phyloP scores from a whole-genome alignment of 164 flowering plant genomes.

The Aristolochia fimbriata region DNA sequence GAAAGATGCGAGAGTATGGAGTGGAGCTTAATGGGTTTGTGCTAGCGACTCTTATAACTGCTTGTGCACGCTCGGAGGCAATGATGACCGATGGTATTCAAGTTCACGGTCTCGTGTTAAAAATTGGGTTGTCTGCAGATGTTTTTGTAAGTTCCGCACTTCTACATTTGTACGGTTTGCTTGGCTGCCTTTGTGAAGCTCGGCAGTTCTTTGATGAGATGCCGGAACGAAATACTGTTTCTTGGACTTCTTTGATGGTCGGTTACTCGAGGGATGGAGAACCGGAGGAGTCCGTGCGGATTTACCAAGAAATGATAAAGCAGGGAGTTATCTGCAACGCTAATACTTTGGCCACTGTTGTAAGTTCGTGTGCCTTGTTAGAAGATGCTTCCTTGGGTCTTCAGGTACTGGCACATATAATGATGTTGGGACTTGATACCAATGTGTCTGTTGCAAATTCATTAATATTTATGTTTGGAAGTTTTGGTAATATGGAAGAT shows the following conservation, averaged over 20 bases:
- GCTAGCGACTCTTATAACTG: slow-evolving; percentile 53
- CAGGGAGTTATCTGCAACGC: slow-evolving; percentile 42
- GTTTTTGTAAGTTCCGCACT: slow-evolving; percentile 69
- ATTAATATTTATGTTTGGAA: slow-evolving; percentile 61
- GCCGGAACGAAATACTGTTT: slow-evolving; percentile 41
- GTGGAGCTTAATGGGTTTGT: slow-evolving; percentile 40
- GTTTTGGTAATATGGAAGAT: slow-evolving; percentile 29
- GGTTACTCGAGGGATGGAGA: slow-evolving; percentile 34
- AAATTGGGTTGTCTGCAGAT: slow-evolving; percentile 43
- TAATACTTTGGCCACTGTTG: slow-evolving; percentile 45
- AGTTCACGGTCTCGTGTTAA: slow-evolving; percentile 48
- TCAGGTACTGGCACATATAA: slow-evolving; percentile 61
- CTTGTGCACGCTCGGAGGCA: slow-evolving; percentile 34
- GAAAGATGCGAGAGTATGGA: slow-evolving; percentile 31
- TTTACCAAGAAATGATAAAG: slow-evolving; percentile 39
- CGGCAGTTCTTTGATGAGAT: slow-evolving; percentile 52
- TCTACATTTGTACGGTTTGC: slow-evolving; percentile 62
- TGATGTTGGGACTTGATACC: slow-evolving; percentile 36
- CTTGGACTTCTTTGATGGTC: slow-evolving; percentile 89
- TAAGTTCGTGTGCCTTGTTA: slow-evolving; percentile 49
- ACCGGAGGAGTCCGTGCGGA: slow-evolving; percentile 25
- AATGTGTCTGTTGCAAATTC: slow-evolving; percentile 61
- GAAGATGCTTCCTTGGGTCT: slow-evolving; percentile 41
- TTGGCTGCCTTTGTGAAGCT: slow-evolving; percentile 25
- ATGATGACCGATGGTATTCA: slow-evolving; percentile 46